A percentile compares a stretch with the other conserved stretches of the same genome.
Evolutionary conservation across 805 yeast species (phyloP).

Genomic region (Metschnikowia orientalis): DNA sequence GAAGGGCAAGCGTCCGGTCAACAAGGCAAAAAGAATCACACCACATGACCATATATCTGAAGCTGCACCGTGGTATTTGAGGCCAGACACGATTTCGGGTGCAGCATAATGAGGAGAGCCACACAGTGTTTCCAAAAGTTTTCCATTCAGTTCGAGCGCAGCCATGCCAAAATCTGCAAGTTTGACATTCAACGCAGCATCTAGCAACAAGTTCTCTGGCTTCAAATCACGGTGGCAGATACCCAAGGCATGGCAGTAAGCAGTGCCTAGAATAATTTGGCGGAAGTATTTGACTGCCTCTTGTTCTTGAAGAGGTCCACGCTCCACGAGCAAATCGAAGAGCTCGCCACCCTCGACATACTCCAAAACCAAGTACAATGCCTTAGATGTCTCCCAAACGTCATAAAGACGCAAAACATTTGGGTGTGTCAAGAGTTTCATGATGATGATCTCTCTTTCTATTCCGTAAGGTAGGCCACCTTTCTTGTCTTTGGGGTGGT

Average conservation of each 20-base stretch:
- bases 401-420: conserved; percentile 91
- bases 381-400: conserved; percentile 96
- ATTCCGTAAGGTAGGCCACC: conserved; percentile 85
- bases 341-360: conserved; percentile 88
- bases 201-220: conserved; percentile 73
- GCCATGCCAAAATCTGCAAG: conserved; percentile 92
- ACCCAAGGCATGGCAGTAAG: conserved; percentile 76
- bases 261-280: conserved; percentile 74
- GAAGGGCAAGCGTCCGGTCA: conserved; percentile 79
- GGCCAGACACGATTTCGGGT: conserved; percentile 79
- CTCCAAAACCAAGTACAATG: conserved; percentile 72
- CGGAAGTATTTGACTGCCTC: conserved; percentile 74
- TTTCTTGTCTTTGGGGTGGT: conserved; percentile 18
- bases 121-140: conserved; percentile 72
- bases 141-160: conserved; percentile 69
- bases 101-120: conserved; percentile 90
- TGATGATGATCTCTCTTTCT: conserved; percentile 93
- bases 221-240: conserved; percentile 79
- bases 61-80: conserved; percentile 76
- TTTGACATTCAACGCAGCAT: conserved; percentile 62
- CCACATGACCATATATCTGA: conserved; percentile 91
- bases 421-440: conserved; percentile 92
- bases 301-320: conserved; percentile 66
- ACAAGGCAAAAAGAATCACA: conserved; percentile 69
- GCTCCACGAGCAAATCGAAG: conserved; percentile 66